A percentile compares a stretch with the other conserved stretches of the same genome.
Evolutionary conservation across 139 green algal species (phyloP).

Genomic region (Closterium sp.): DNA sequence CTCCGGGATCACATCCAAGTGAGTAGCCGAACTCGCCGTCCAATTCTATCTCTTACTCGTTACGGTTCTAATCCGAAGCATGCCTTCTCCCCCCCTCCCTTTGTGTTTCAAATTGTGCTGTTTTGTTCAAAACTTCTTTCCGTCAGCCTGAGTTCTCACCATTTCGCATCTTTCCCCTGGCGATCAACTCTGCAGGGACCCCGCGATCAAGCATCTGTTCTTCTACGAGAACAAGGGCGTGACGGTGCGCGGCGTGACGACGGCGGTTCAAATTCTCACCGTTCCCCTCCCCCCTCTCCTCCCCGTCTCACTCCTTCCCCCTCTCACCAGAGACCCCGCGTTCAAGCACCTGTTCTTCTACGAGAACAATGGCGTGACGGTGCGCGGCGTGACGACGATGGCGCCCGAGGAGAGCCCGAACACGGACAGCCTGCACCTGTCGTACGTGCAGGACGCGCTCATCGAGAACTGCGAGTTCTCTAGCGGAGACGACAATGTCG

Average conservation of each 20-base stretch:
- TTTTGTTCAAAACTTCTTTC: background rate
- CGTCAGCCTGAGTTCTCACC: background rate
- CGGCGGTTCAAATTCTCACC: background rate
- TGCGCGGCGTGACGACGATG: background rate
- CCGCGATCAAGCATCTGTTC: background rate
- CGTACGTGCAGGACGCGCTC: background rate
- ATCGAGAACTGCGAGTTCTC: background rate
- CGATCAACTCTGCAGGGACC: background rate
- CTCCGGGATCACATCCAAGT: background rate
- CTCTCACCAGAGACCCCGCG: background rate
- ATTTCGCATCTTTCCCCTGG: background rate
- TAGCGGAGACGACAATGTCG: background rate
- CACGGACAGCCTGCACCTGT: slow-evolving; percentile 4
- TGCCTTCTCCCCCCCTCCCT: background rate
- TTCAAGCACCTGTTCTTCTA: slow-evolving; percentile 14
- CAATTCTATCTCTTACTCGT: no score
- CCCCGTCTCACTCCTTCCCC: background rate
- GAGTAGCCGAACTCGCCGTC: background rate
- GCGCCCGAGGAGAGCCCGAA: background rate
- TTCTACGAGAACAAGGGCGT: background rate
- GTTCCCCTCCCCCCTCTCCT: background rate
- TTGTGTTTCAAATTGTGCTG: background rate
- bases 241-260: background rate
- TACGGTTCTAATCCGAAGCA: no score
- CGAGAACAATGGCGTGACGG: background rate